These are phyloP conservation scores for Chenopodium quinoa DNA, from an alignment of 148 eudicot species.

Conservation along the genomic window DNA sequence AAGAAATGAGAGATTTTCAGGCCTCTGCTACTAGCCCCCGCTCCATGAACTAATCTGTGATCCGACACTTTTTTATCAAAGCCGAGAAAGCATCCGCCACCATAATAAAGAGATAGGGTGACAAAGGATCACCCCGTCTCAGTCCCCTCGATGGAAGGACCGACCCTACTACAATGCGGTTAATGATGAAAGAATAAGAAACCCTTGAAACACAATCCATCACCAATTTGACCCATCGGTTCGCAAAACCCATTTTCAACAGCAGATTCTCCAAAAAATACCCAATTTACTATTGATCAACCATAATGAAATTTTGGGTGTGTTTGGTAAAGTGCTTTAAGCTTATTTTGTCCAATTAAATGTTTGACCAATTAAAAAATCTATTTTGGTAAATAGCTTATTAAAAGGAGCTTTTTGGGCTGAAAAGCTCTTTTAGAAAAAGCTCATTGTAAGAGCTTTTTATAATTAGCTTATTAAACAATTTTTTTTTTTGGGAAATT, in stretches of 20 bases:
- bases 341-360: no score
- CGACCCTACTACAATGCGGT: neutral
- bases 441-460: no score
- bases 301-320: no score
- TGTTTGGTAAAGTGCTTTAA: no score
- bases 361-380: no score
- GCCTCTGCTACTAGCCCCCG: neutral
- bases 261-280: neutral
- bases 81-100: neutral
- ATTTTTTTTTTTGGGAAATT: no score
- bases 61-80: no score
- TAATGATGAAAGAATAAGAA: neutral
- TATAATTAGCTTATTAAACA: no score
- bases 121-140: neutral
- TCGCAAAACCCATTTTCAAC: neutral
- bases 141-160: neutral
- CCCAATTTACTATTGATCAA: neutral
- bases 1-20: neutral
- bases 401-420: no score
- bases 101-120: neutral
- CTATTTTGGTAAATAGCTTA: no score
- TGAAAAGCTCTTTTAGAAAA: no score
- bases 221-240: neutral
- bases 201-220: neutral
- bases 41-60: neutral